phyloP scores from a whole-genome alignment of 164 flowering plant genomes.

The Houttuynia cordata region DNA sequence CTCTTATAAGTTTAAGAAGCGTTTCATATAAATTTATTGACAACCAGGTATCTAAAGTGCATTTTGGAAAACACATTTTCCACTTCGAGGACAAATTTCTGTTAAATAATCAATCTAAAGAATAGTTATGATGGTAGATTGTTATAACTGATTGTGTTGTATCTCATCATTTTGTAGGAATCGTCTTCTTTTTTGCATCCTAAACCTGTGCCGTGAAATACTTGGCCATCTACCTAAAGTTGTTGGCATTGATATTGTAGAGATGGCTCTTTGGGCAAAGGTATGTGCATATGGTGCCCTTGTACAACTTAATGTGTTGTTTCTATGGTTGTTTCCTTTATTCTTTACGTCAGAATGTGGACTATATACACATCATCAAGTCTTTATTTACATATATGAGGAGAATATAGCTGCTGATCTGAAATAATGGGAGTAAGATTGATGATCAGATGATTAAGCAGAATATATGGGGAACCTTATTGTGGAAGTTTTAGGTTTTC shows the following conservation, averaged over 20 bases:
- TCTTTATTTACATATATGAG: background rate
- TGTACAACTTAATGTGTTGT: too few species aligned
- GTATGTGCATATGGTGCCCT: conserved; percentile 19
- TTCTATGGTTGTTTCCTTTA: background rate
- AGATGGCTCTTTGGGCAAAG: conserved; percentile 99
- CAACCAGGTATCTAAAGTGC: too few species aligned
- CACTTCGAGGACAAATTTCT: too few species aligned
- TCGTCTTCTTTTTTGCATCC: conserved; percentile 67
- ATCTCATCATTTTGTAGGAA: conserved; percentile 40
- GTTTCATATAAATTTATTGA: too few species aligned
- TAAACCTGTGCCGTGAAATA: conserved; percentile 77
- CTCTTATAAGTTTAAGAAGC: too few species aligned
- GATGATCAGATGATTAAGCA: background rate
- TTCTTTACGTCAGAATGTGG: background rate
- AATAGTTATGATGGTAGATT: background rate
- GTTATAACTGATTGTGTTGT: background rate
- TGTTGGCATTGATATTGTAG: conserved; percentile 96
- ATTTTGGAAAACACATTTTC: too few species aligned
- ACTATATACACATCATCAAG: too few species aligned
- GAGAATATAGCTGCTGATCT: background rate
- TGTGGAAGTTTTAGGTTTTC: background rate
- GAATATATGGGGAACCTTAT: background rate
- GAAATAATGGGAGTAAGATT: background rate
- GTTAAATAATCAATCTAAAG: background rate
- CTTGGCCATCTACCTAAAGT: conserved; percentile 87